phyloP scores from a whole-genome alignment of 2,329 filamentous ascomycete species.

The Paraphaeosphaeria minitans region DNA sequence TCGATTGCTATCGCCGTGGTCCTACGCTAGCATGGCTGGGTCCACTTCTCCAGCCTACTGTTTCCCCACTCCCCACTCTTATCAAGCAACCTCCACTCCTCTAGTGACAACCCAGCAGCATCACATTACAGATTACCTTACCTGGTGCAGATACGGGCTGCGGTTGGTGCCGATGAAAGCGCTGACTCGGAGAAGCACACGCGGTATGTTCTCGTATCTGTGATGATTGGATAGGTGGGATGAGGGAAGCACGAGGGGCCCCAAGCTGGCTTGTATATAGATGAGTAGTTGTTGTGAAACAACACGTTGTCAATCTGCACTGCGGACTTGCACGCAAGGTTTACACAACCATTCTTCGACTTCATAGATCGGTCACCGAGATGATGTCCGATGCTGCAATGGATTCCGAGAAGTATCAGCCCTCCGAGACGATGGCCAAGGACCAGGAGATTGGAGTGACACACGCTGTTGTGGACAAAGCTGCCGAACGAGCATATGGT shows the following conservation, averaged over 20 bases:
- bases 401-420: slow-evolving; percentile 5
- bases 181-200: background rate
- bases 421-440: slow-evolving; percentile 3
- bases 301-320: background rate
- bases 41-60: slow-evolving; percentile 1
- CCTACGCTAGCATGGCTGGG: background rate
- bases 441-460: background rate
- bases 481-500: slow-evolving; percentile 43
- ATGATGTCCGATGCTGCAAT: background rate
- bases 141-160: background rate
- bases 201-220: background rate
- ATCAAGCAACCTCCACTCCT: background rate
- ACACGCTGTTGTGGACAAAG: slow-evolving; percentile 29
- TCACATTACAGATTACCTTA: background rate
- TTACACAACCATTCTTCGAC: background rate
- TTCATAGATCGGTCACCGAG: background rate
- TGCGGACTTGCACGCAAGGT: background rate
- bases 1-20: background rate
- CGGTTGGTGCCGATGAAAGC: background rate
- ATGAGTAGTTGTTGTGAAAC: background rate
- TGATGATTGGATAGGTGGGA: background rate
- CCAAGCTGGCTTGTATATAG: background rate
- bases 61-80: slow-evolving; percentile 5
- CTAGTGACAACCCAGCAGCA: background rate
- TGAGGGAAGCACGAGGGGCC: background rate